These are phyloP conservation scores for Picochlorum sp. DNA, from an alignment of 139 green algal species.

Conservation along the genomic window DNA sequence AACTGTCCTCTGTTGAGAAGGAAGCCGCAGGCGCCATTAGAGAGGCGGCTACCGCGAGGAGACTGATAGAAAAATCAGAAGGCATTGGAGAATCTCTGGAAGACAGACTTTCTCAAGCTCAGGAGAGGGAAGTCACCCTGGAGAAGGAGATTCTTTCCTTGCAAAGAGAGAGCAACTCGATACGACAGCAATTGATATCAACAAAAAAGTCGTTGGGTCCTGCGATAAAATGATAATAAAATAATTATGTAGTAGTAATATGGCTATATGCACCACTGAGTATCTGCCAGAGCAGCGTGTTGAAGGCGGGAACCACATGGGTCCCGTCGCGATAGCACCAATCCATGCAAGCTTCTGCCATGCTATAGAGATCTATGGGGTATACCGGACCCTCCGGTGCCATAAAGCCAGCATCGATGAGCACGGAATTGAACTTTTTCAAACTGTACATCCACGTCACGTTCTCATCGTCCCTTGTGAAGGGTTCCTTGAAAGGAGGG, in stretches of 20 bases:
- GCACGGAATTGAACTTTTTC: slow-evolving; percentile 3
- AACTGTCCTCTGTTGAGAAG: not conserved
- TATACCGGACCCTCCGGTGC: not conserved
- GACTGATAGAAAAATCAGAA: not conserved
- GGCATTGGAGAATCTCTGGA: not conserved
- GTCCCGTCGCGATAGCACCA: slow-evolving; percentile 1
- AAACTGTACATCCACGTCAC: not conserved
- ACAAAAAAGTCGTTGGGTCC: not conserved
- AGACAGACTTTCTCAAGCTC: not conserved
- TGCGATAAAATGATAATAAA: not conserved
- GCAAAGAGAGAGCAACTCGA: not conserved
- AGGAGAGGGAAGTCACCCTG: not conserved
- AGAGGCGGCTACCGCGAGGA: not conserved
- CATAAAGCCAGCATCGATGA: slow-evolving; percentile 3
- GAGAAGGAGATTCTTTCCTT: not conserved
- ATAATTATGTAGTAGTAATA: not conserved
- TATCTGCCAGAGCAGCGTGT: slow-evolving; percentile 4
- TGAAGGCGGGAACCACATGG: not conserved
- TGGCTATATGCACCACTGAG: not conserved
- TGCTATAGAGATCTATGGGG: slow-evolving; percentile 1
- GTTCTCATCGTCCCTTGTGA: slow-evolving; percentile 1
- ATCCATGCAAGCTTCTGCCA: slow-evolving; percentile 2
- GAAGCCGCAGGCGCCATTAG: not conserved
- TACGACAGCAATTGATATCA: not conserved
- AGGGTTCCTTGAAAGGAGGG: not conserved